phyloP scores from a whole-genome alignment of 2,329 filamentous ascomycete species.

The Colletotrichum magnum region DNA sequence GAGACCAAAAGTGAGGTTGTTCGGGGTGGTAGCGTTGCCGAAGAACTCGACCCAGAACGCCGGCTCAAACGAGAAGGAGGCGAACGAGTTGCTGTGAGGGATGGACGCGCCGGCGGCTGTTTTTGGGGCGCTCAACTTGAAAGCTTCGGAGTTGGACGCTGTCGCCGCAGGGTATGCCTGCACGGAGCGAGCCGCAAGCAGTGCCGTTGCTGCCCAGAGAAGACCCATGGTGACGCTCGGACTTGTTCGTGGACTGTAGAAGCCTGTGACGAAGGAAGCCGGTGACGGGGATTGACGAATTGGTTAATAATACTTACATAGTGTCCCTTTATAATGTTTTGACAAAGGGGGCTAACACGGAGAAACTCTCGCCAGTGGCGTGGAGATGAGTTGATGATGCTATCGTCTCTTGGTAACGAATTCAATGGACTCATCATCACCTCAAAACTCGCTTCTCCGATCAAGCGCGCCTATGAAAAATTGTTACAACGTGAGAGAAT shows the following conservation, averaged over 20 bases:
- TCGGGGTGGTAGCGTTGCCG: conserved; percentile 37
- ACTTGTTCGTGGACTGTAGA: neutral
- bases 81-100: conserved; percentile 37
- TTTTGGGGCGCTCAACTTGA: neutral
- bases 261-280: neutral
- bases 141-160: neutral
- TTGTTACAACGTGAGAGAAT: neutral
- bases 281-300: neutral
- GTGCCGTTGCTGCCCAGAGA: conserved; percentile 11
- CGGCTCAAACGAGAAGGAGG: conserved; percentile 42
- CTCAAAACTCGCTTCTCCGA: neutral
- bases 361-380: neutral
- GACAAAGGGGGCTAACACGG: neutral
- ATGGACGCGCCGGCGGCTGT: conserved; percentile 36
- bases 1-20: conserved; percentile 37
- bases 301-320: neutral
- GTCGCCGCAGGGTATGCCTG: conserved; percentile 3
- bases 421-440: too few species aligned
- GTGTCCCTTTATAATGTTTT: neutral
- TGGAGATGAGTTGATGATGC: neutral
- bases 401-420: too few species aligned
- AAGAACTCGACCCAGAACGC: conserved; percentile 43
- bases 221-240: conserved; percentile 1
- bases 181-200: conserved; percentile 6
- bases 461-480: neutral